A percentile compares a stretch with the other conserved stretches of the same genome.
Evolutionary conservation across 768 basidiomycete species (phyloP).

Genomic region (Tulasnella sp.): DNA sequence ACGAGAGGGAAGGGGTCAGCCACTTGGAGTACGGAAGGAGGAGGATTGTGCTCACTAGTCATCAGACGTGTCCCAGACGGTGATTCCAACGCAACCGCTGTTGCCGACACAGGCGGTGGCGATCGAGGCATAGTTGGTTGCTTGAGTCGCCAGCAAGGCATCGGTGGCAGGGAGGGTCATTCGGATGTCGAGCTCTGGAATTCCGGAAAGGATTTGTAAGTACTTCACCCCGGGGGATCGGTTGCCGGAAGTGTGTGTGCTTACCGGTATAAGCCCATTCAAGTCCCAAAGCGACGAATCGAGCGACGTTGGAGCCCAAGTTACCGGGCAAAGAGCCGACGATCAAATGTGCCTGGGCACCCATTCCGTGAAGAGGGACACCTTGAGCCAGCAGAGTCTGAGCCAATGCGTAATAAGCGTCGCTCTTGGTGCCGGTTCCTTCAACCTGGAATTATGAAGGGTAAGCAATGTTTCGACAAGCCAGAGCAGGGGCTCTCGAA

Average conservation of each 20-base stretch:
- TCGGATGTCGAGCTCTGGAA: slow-evolving; percentile 55
- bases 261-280: slow-evolving; percentile 57
- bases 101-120: slow-evolving; percentile 48
- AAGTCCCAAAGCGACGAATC: slow-evolving; percentile 56
- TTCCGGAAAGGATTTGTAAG: background rate
- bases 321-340: background rate
- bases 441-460: slow-evolving; percentile 27
- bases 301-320: slow-evolving; percentile 47
- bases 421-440: slow-evolving; percentile 47
- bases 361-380: slow-evolving; percentile 58
- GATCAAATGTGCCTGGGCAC: slow-evolving; percentile 40
- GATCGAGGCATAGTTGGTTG: slow-evolving; percentile 54
- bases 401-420: slow-evolving; percentile 55
- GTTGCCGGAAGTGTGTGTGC: background rate
- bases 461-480: slow-evolving; percentile 31
- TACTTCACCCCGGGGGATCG: background rate
- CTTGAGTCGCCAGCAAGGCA: slow-evolving; percentile 51
- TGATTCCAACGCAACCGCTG: slow-evolving; percentile 27
- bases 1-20: background rate
- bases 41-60: slow-evolving; percentile 35
- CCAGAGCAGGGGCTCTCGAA: slow-evolving; percentile 22
- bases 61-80: slow-evolving; percentile 41
- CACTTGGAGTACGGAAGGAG: no score
- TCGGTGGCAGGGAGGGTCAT: slow-evolving; percentile 52
- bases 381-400: slow-evolving; percentile 45